Conservation (phyloP, 2,329 filamentous ascomycete genomes). For the Zymoseptoria crescenta region DNA sequence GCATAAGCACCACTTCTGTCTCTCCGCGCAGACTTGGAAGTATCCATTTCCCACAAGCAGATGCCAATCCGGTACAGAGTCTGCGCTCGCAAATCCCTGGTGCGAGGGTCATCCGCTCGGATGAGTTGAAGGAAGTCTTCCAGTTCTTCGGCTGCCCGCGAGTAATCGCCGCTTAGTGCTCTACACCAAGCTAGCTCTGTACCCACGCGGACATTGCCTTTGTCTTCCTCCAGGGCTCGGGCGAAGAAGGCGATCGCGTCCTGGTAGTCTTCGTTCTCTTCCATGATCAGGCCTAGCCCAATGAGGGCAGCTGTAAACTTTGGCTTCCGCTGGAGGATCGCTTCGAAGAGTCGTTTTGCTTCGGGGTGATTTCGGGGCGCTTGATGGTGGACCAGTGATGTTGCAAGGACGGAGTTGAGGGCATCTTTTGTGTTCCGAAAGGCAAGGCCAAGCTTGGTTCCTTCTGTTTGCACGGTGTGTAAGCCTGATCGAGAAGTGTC, state of each 20-base stretch:
- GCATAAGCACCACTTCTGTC: conserved; percentile 74
- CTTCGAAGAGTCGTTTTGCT: conserved; percentile 77
- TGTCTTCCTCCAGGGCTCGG: conserved; percentile 66
- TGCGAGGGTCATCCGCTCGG: conserved; percentile 51
- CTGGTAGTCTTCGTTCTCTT: conserved; percentile 84
- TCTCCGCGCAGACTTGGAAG: conserved; percentile 66
- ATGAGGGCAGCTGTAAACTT: conserved; percentile 75
- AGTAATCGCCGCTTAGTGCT: conserved; percentile 70
- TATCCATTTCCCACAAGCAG: conserved; percentile 78
- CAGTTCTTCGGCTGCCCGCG: conserved; percentile 59
- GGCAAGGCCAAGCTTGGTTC: conserved; percentile 57
- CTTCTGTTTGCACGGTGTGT: conserved; percentile 52
- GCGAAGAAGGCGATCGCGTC: conserved; percentile 74
- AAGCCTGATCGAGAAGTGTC: conserved; percentile 72
- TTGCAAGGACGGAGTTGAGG: conserved; percentile 69
- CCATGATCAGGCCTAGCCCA: conserved; percentile 81
- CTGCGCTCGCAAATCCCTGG: conserved; percentile 69
- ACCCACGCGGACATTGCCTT: conserved; percentile 66
- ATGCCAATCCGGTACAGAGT: conserved; percentile 80
- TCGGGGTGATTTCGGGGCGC: conserved; percentile 83
- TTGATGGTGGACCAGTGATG: conserved; percentile 84
- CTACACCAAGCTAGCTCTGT: conserved; percentile 91
- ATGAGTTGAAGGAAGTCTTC: conserved; percentile 61
- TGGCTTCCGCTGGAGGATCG: conserved; percentile 66
- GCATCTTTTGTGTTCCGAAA: conserved; percentile 66